Conservation (phyloP, 1,284 basidiomycete species). For the Mrakiaceae sp. region DNA sequence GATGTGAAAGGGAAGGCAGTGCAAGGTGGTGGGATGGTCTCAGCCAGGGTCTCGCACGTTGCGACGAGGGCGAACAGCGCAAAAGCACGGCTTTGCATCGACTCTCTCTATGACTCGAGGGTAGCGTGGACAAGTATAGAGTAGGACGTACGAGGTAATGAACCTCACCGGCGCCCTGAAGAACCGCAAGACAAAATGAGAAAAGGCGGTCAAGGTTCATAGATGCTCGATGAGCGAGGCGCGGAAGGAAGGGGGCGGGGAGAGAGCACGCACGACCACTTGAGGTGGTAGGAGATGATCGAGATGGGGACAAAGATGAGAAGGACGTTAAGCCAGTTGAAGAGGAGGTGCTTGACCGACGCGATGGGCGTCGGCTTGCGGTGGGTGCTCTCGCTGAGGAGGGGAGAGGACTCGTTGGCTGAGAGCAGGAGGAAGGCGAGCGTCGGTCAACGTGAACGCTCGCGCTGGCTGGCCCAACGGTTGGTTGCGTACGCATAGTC, state of each 20-base stretch:
- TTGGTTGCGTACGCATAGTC: too few relatives aligned
- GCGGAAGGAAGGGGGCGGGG: too few relatives aligned
- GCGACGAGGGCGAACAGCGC: neutral
- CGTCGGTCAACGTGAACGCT: too few relatives aligned
- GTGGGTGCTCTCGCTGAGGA: neutral
- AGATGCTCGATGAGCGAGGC: too few relatives aligned
- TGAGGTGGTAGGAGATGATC: conserved; percentile 47
- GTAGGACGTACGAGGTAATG: neutral
- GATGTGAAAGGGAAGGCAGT: neutral
- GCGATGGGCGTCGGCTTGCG: conserved; percentile 22
- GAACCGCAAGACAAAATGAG: too few relatives aligned
- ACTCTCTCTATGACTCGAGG: neutral
- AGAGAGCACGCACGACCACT: conserved; percentile 22
- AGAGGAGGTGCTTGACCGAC: conserved; percentile 58
- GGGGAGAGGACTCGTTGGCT: neutral
- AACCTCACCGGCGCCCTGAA: neutral
- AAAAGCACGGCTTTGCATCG: neutral
- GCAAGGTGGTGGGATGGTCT: neutral
- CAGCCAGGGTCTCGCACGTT: neutral
- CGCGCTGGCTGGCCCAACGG: too few relatives aligned
- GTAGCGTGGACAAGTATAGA: neutral
- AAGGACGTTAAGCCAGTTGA: conserved; percentile 63
- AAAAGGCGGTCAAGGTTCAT: too few relatives aligned
- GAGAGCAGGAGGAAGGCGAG: too few relatives aligned
- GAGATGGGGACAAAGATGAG: conserved; percentile 65